Conservation (phyloP, 192 early-diverging fungal species). For the Backusella luteola region DNA sequence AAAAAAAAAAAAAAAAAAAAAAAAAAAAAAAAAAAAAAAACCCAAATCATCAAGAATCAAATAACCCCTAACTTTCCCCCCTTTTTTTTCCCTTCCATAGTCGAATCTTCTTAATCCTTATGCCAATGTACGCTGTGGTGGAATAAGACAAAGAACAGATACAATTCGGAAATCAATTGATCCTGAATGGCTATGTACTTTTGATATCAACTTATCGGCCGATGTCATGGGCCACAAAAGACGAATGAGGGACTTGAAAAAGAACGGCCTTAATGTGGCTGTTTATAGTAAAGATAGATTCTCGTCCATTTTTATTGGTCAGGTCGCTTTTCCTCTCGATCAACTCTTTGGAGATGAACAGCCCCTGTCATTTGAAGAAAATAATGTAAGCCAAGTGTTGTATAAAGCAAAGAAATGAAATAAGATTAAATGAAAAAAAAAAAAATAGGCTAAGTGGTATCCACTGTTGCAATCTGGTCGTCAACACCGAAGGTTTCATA, state of each 20-base stretch:
- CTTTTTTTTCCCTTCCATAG: background rate
- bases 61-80: background rate
- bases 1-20: background rate
- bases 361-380: constrained; percentile 51
- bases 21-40: background rate
- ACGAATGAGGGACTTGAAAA: constrained; percentile 32
- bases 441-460: constrained; percentile 42
- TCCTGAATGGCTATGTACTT: constrained; percentile 63
- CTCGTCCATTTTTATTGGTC: constrained; percentile 63
- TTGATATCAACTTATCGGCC: constrained; percentile 51
- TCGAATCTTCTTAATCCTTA: constrained; percentile 29
- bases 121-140: constrained; percentile 55
- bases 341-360: constrained; percentile 48
- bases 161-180: constrained; percentile 56
- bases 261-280: constrained; percentile 41
- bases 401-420: background rate
- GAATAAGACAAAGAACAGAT: constrained; percentile 57
- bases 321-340: constrained; percentile 52
- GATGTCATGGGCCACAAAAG: constrained; percentile 3
- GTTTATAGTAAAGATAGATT: constrained; percentile 74
- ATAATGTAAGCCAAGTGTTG: constrained; percentile 40
- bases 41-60: background rate
- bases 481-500: constrained; percentile 9
- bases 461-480: constrained; percentile 13
- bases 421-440: background rate